Evolutionary conservation across 805 yeast species (phyloP).

Genomic region (Cyberlindnera nakhonratchasimensis): DNA sequence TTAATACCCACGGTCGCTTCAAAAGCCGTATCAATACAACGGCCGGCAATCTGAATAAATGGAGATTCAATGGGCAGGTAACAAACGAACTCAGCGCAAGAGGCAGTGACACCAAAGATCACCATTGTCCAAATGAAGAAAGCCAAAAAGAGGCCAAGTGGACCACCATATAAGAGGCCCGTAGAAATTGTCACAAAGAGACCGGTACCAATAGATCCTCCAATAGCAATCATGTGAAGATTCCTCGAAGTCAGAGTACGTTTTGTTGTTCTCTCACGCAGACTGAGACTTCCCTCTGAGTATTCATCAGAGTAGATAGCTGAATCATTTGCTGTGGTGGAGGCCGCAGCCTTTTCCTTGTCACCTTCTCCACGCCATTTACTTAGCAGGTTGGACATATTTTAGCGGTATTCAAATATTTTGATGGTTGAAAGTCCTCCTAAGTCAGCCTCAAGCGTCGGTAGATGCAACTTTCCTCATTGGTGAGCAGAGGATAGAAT

Average conservation of each 20-base stretch:
- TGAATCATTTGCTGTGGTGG: neutral
- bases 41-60: conserved; percentile 57
- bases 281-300: conserved; percentile 1
- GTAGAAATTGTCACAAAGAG: conserved; percentile 54
- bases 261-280: conserved; percentile 9
- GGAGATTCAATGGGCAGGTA: conserved; percentile 61
- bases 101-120: conserved; percentile 54
- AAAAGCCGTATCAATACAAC: conserved; percentile 62
- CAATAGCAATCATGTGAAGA: conserved; percentile 63
- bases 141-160: conserved; percentile 49
- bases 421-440: too few relatives aligned
- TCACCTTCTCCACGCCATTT: neutral
- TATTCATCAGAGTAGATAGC: neutral
- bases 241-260: conserved; percentile 47
- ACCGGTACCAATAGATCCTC: conserved; percentile 67
- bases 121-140: conserved; percentile 62
- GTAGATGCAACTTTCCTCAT: too few relatives aligned
- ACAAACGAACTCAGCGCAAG: conserved; percentile 63
- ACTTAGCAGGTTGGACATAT: neutral
- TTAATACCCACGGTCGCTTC: conserved; percentile 70
- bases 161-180: conserved; percentile 55
- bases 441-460: too few relatives aligned
- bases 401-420: neutral
- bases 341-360: neutral
- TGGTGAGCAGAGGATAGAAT: too few relatives aligned